Evolutionary conservation across 2,329 filamentous ascomycete genomes (phyloP).

Genomic region (Grosmannia serpens): DNA sequence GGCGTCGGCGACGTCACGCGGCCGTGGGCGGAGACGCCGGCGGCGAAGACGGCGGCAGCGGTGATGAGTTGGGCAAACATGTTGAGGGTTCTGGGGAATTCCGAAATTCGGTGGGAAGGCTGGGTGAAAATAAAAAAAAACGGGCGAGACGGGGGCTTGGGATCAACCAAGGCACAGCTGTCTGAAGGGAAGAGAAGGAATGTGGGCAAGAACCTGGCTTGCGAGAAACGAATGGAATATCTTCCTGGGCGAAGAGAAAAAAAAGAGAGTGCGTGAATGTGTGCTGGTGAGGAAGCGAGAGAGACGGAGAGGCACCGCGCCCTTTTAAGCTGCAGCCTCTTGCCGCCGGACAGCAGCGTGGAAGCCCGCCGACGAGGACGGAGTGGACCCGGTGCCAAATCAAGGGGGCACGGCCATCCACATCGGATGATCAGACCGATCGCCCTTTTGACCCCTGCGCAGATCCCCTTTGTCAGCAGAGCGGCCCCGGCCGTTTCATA

Average conservation of each 20-base stretch:
- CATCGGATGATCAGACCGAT: background rate
- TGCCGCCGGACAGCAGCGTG: background rate
- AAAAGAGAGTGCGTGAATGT: background rate
- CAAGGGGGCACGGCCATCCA: background rate
- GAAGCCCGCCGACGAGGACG: background rate
- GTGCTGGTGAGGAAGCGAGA: background rate
- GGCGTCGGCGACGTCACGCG: slow-evolving; percentile 34
- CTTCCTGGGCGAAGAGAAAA: slow-evolving; percentile 15
- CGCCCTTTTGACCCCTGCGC: background rate
- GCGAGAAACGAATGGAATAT: background rate
- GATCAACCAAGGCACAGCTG: background rate
- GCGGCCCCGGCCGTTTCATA: background rate
- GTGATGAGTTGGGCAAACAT: background rate
- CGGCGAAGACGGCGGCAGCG: slow-evolving; percentile 15
- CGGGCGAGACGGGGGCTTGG: background rate
- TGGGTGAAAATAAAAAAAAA: background rate
- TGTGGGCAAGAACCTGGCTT: background rate
- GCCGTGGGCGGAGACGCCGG: slow-evolving; percentile 40
- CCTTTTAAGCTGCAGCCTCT: background rate
- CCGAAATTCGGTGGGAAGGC: too few species aligned
- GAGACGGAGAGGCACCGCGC: background rate
- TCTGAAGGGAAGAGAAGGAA: background rate
- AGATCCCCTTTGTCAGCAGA: background rate
- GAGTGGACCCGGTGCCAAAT: background rate
- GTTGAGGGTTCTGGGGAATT: background rate